Evolutionary conservation across 2,329 filamentous ascomycete species (phyloP).

Genomic region (Proliferodiscus dingleyae): DNA sequence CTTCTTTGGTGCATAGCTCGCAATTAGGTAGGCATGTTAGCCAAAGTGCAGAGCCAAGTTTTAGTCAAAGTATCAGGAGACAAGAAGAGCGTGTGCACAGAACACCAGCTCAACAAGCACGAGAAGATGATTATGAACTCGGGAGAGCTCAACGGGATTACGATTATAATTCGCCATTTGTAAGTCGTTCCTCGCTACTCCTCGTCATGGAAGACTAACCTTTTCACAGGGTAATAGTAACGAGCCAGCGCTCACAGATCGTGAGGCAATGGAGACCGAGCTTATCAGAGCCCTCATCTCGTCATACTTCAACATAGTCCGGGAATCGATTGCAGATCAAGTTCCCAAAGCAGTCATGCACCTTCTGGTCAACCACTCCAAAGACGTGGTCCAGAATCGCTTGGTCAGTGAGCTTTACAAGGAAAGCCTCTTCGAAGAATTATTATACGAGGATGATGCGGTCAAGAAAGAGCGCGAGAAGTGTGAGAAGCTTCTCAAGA

Average conservation of each 20-base stretch:
- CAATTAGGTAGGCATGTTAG: conserved; percentile 62
- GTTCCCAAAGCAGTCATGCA: conserved; percentile 99
- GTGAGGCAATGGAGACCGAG: conserved; percentile 95
- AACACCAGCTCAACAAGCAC: conserved; percentile 48
- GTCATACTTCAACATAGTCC: conserved; percentile 98
- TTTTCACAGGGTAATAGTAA: conserved; percentile 50
- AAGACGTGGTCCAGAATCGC: conserved; percentile 95
- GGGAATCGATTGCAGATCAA: conserved; percentile 97
- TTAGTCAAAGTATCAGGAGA: conserved; percentile 79
- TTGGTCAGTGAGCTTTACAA: conserved; percentile 95
- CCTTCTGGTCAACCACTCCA: conserved; percentile 94
- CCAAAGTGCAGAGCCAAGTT: conserved; percentile 73
- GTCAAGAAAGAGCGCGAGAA: conserved; percentile 98
- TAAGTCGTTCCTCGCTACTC: conserved; percentile 36
- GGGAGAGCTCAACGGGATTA: conserved; percentile 31
- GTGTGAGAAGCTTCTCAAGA: conserved; percentile 91
- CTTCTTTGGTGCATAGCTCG: conserved; percentile 31
- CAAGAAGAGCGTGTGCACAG: conserved; percentile 44
- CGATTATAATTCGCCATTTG: conserved; percentile 41
- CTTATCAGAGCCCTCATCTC: conserved; percentile 94
- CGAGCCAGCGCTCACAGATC: conserved; percentile 87
- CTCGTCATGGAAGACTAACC: conserved; percentile 17
- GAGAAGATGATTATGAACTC: conserved; percentile 35
- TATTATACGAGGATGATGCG: conserved; percentile 94
- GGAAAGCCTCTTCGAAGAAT: conserved; percentile 82